Conservation (phyloP, 2,329 filamentous ascomycete species). For the Knoxdaviesia proteae region DNA sequence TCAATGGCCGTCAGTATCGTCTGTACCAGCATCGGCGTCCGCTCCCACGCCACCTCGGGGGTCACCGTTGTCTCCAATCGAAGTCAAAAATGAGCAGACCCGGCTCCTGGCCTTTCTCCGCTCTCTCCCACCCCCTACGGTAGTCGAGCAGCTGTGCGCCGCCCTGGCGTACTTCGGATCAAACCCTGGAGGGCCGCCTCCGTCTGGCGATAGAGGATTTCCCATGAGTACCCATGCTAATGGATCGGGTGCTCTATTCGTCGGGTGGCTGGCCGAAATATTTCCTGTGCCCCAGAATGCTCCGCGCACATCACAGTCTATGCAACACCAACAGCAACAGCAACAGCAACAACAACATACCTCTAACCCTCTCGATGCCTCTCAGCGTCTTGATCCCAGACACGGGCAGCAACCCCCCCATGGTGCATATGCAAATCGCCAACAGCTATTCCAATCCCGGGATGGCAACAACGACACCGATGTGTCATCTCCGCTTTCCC, state of each 20-base stretch:
- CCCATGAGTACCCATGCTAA: slow-evolving; percentile 34
- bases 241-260: slow-evolving; percentile 34
- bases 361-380: not conserved
- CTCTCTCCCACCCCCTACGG: slow-evolving; percentile 29
- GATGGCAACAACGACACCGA: no score
- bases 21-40: not conserved
- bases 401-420: slow-evolving; percentile 27
- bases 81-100: slow-evolving; percentile 38
- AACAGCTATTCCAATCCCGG: slow-evolving; percentile 1
- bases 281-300: slow-evolving; percentile 21
- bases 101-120: slow-evolving; percentile 35
- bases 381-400: slow-evolving; percentile 6
- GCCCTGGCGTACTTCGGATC: slow-evolving; percentile 44
- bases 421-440: slow-evolving; percentile 17
- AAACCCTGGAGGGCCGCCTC: slow-evolving; percentile 30
- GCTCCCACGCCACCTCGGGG: slow-evolving; percentile 4
- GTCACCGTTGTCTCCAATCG: slow-evolving; percentile 13
- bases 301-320: slow-evolving; percentile 6
- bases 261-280: slow-evolving; percentile 42
- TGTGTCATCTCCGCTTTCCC: no score
- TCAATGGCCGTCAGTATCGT: not conserved
- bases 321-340: slow-evolving; percentile 5
- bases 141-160: slow-evolving; percentile 42
- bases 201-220: slow-evolving; percentile 27
- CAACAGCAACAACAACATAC: slow-evolving; percentile 3